Percentiles rank a stretch among this genome's conserved stretches.
Conservation (phyloP, 305 asterid genomes). For the Fraxinus angustifolia region DNA sequence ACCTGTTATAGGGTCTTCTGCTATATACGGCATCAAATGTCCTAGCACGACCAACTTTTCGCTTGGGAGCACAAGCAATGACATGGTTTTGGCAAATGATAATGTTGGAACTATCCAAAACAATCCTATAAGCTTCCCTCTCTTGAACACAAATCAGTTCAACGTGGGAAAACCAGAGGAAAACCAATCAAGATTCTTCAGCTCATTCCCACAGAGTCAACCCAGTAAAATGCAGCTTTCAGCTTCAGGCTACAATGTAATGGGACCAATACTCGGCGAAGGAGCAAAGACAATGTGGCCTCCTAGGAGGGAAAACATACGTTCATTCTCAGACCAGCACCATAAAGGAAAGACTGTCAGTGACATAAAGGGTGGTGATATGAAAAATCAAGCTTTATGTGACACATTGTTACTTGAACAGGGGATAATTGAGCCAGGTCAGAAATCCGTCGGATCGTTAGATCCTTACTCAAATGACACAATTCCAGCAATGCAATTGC, state of each 20-base stretch:
- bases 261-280: slow-evolving; percentile 25
- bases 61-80: slow-evolving; percentile 19
- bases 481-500: slow-evolving; percentile 80
- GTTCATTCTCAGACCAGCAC: slow-evolving; percentile 29
- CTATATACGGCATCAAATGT: slow-evolving; percentile 25
- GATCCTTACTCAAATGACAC: slow-evolving; percentile 57
- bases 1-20: slow-evolving; percentile 20
- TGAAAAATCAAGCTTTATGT: slow-evolving; percentile 1
- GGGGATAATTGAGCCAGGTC: slow-evolving; percentile 24
- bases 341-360: slow-evolving; percentile 49
- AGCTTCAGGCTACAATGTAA: slow-evolving; percentile 26
- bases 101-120: slow-evolving; percentile 23
- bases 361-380: slow-evolving; percentile 30
- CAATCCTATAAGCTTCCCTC: slow-evolving; percentile 22
- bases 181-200: slow-evolving; percentile 26
- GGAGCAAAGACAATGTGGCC: slow-evolving; percentile 7
- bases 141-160: slow-evolving; percentile 23
- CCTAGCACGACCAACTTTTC: slow-evolving; percentile 26
- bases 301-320: not conserved
- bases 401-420: slow-evolving; percentile 27
- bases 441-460: slow-evolving; percentile 29
- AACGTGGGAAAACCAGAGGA: slow-evolving; percentile 24
- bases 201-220: slow-evolving; percentile 35
- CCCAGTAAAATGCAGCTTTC: slow-evolving; percentile 33
- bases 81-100: slow-evolving; percentile 19